Base-by-base conservation (phyloP, 192 early-diverging fungal genomes). In the Backusella parvicylindrica region DNA sequence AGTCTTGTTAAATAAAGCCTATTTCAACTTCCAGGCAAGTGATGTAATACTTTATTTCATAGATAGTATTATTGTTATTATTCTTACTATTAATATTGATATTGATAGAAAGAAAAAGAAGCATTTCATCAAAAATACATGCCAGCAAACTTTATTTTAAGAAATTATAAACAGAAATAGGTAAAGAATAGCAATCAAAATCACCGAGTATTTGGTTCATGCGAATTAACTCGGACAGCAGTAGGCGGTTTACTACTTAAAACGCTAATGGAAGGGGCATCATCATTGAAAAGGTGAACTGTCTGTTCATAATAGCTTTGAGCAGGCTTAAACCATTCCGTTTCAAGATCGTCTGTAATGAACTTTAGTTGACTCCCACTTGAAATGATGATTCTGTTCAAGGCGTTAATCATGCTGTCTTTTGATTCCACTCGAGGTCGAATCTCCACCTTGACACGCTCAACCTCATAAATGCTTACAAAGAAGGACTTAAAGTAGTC, bases 401-500 rank as follows among this genome's bases (percentile, higher is more conserved):
- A 40, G 0, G 85, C 76, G 15, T 75, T 73, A 26, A 84, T 64
- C 36, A 74, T 72, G 26, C 75, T 41, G 40, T 87, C 85, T n/a
- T 72, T 75, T 21, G 81, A 83, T 18, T 84, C 74, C 2, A 85
- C 74, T 37, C 83, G 74, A 0, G 85, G 82, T 0, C 85, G 77
- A 12, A 87, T 77, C 36, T 87, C 85, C 2, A 87, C 69, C 41
- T 82, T 73, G 41, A 78, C 81, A 6, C 18, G 49, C 16, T 84
- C 83, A 37, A 78, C 63, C 6, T 75, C 72, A 18, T 79, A 78
- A 65, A 84, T 84, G 15, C 79, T 78, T 40, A 75, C 67, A 64
- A 83, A 75, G 11, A 81, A 85, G 12, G 81, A 82, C 16, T 83
- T 81, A 21, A 83, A 70, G 21, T 77, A 83, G 21, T 84, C 78